Percentiles rank a stretch among this genome's conserved stretches.
Conservation (phyloP, 1,139 yeast genomes). For the Suhomyces maxii region DNA sequence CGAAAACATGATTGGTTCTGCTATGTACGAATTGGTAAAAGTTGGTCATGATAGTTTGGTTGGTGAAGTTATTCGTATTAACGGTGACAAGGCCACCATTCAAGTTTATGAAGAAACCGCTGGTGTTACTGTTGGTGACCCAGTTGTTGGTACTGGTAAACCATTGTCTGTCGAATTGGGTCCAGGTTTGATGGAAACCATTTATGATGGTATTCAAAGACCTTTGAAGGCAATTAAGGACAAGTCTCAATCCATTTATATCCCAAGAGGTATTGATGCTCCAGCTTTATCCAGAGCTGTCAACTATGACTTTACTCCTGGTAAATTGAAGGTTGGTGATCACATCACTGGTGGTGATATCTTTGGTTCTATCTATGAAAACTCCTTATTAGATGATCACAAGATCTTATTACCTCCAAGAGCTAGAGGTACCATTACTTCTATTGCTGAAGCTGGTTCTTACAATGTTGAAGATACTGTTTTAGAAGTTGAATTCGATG, state of each 20-base stretch:
- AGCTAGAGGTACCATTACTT: constrained; percentile 95
- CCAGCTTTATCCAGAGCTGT: constrained; percentile 85
- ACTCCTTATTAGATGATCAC: constrained; percentile 88
- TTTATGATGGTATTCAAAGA: constrained; percentile 98
- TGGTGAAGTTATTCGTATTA: constrained; percentile 97
- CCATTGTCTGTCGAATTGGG: constrained; percentile 98
- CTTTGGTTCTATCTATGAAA: constrained; percentile 90
- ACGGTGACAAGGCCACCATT: constrained; percentile 93
- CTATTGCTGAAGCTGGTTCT: constrained; percentile 85
- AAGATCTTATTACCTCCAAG: constrained; percentile 95
- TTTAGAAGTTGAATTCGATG: constrained; percentile 92
- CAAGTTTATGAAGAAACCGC: constrained; percentile 99
- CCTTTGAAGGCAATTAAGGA: constrained; percentile 92
- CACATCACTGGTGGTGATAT: constrained; percentile 98
- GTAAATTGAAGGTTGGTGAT: constrained; percentile 81
- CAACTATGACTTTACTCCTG: constrained; percentile 87
- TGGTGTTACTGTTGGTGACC: constrained; percentile 98
- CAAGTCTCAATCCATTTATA: constrained; percentile 83
- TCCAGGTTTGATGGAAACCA: constrained; percentile 98
- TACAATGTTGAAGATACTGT: constrained; percentile 87
- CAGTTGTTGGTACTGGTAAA: constrained; percentile 95
- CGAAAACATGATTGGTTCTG: constrained; percentile 98
- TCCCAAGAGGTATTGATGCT: constrained; percentile 97
- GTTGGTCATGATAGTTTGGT: constrained; percentile 97
- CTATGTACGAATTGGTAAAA: constrained; percentile 97